Base-by-base conservation (phyloP, 176 grass and related monocot species). In the Triticum urartu region DNA sequence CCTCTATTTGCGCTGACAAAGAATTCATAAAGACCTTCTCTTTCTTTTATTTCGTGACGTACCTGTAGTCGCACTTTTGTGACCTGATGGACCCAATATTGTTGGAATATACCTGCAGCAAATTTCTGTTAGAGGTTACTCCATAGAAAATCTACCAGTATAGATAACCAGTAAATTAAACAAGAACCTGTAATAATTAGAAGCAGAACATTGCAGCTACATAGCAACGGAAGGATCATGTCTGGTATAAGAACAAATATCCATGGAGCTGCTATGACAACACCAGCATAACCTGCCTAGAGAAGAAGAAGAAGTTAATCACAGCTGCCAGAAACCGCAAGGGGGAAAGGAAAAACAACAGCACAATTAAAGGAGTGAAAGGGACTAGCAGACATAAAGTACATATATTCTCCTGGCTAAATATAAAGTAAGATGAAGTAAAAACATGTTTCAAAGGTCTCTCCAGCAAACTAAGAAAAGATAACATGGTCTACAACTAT, bases 21-120 rank as follows among this genome's bases (percentile, higher is more conserved):
- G 13, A 76, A 76, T 54, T 76, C 45, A 76, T 47, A 72, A 74
- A 15, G 14, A 0, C 8, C 43, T 14, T 5, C 39, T 28, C 28
- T 75, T 8, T 59, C 56, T 59, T 50, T 32, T 54, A 17, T 26
- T 39, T 34, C 22, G 15, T 43, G 8, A 71, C 68, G 65, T 94
- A 94, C 92, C 92, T 94, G 92, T 66, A 94, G 75, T 61, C 92
- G 89, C 73, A 94, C 92, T 81, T 94, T 94, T 66, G 73, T 91
- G 86, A 94, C 36, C 86, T 94, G 92, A 80, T 91, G 88, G 47
- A 94, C 47, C 92, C 86, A 91, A 68, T 94, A 94, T 60, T 94
- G 92, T 81, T 94, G 92, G 86, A 94, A 94, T 75, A 94, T 80
- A 78, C 79, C 92, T 94, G 91, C 59, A 83, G 80, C 25, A 61